Base-by-base conservation (phyloP, 2,329 filamentous ascomycete genomes). In the Nigrospora osmanthi region DNA sequence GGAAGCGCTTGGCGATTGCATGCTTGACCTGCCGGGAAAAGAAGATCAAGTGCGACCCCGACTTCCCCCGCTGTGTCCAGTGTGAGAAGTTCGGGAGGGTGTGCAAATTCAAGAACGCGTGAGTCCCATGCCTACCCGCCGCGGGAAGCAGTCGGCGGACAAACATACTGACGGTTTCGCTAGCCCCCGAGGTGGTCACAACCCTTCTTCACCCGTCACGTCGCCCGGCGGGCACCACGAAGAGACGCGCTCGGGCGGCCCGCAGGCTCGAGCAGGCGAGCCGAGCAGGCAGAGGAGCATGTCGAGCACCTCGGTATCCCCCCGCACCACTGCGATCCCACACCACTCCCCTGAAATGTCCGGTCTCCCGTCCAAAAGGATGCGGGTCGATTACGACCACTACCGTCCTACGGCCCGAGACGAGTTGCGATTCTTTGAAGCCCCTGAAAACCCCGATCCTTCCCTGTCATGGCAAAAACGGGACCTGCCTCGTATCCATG, bases 31-130 rank as follows among this genome's bases (percentile, higher is more conserved):
- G 90, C 62, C 80, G 90, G 42, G 89, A 95, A 68, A 96, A 95
- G 80, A 96, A 95, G 73, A 95, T 96, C 69, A 95, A 95, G 65
- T 96, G 90, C 59, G 89, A 95, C 52, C 90, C 89, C 2, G 89
- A 90, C 55, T 85, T 81, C 52, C 87, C 87, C 35, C 89, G 88
- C 54, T 96, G 90, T 56, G 79, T 90, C 44, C 89, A 95, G 66
- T 96, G 90, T 62, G 85, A 93, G 61, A 95, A 95, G 68, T 91
- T 91, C 59, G 88, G 89, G 45, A 78, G 88, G 40, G 73, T 85
- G 15, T 95, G 90, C 76, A 84, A 84, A 65, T 89, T 89, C 59
- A 87, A 88, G 66, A 87, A 86, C 66, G 87, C 87, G 86, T 91
- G 70, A 80, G 84, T 83, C 16, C 19, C 11, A 38, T n/a, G 34